A percentile compares a stretch with the other conserved stretches of the same genome.
These are phyloP conservation scores for Fusarium concolor DNA, from an alignment of 2,329 filamentous ascomycete species.

Conservation along the genomic window DNA sequence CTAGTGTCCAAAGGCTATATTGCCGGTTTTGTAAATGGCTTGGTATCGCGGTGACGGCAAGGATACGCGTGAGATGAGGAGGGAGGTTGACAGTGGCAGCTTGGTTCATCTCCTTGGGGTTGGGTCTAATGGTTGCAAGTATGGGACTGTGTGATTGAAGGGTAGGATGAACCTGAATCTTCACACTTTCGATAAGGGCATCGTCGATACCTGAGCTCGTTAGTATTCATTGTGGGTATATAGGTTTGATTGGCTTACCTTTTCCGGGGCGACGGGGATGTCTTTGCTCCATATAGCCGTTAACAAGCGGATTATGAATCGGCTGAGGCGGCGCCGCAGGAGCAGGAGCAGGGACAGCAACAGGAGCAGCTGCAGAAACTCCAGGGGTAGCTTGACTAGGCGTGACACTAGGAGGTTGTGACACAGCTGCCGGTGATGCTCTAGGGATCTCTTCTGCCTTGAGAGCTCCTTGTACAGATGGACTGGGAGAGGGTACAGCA, in stretches of 20 bases:
- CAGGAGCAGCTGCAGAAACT: not conserved
- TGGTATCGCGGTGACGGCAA: conserved; percentile 75
- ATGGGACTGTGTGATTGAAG: conserved; percentile 72
- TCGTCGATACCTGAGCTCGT: conserved; percentile 61
- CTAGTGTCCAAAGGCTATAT: conserved; percentile 80
- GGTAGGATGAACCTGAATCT: conserved; percentile 74
- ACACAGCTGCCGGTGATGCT: conserved; percentile 44
- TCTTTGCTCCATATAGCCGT: conserved; percentile 52
- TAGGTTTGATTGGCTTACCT: conserved; percentile 49
- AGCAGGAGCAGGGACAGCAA: conserved; percentile 24
- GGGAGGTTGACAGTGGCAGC: conserved; percentile 79
- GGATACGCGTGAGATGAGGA: conserved; percentile 74
- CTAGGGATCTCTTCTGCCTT: conserved; percentile 52
- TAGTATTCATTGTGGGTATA: conserved; percentile 20
- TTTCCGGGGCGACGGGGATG: conserved; percentile 56
- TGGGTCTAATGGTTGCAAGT: conserved; percentile 72
- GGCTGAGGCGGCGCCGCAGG: conserved; percentile 42
- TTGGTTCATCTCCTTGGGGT: conserved; percentile 74
- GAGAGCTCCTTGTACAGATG: conserved; percentile 52
- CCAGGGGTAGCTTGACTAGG: conserved; percentile 32
- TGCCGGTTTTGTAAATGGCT: conserved; percentile 73
- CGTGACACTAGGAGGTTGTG: conserved; percentile 30
- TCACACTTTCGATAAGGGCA: conserved; percentile 75
- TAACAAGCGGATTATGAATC: conserved; percentile 46
- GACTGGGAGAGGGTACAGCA: conserved; percentile 58